These are phyloP conservation scores for Orobanche coerulescens DNA, from an alignment of 257 asterid species.

Conservation along the genomic window DNA sequence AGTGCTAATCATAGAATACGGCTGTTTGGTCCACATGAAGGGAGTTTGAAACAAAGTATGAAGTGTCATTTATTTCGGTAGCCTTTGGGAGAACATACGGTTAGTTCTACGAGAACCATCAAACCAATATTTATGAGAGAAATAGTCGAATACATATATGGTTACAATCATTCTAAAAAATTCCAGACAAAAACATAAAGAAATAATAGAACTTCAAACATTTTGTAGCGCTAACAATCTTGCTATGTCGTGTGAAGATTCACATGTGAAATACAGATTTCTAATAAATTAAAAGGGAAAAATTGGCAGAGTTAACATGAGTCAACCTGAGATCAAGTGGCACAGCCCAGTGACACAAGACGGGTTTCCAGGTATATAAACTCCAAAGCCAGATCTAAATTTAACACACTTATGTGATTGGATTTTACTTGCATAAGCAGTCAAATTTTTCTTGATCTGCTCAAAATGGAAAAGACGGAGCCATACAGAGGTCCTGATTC, in stretches of 20 bases:
- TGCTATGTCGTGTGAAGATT: neutral
- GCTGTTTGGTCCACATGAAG: neutral
- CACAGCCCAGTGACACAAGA: too few species aligned
- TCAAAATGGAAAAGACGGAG: neutral
- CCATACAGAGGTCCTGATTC: constrained; percentile 5
- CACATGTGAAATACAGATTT: neutral
- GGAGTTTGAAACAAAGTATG: neutral
- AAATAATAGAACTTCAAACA: neutral
- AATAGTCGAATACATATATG: neutral
- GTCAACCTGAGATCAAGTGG: too few species aligned
- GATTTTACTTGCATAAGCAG: too few species aligned
- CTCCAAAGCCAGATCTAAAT: neutral
- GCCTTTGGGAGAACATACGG: neutral
- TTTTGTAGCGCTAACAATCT: neutral
- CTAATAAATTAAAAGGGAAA: neutral
- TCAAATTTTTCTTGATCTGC: neutral
- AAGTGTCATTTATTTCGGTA: neutral
- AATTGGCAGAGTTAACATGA: neutral
- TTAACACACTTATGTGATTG: neutral
- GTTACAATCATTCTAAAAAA: neutral
- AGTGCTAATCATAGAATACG: neutral
- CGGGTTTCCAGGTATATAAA: constrained; percentile 3
- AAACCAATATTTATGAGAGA: neutral
- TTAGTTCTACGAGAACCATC: neutral
- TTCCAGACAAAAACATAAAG: neutral